phyloP scores from a whole-genome alignment of 1,284 basidiomycete genomes.

The Exsudoporus floridanus region DNA sequence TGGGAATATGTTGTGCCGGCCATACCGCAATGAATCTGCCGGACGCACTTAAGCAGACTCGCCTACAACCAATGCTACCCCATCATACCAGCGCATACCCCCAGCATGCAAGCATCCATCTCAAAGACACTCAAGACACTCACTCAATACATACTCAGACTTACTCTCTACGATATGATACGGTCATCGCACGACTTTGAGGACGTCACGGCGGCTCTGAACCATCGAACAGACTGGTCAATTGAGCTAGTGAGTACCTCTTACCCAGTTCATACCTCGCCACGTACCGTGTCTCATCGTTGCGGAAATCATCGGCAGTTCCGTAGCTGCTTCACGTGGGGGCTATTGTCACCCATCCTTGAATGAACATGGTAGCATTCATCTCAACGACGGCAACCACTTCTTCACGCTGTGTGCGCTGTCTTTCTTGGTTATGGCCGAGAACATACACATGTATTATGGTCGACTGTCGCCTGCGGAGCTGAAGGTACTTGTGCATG shows the following conservation, averaged over 20 bases:
- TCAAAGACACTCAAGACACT: background rate
- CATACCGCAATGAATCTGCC: too few relatives aligned
- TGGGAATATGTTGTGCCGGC: too few relatives aligned
- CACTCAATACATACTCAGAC: slow-evolving; percentile 2
- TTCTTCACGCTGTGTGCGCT: slow-evolving; percentile 15
- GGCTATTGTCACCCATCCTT: background rate
- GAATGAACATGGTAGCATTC: slow-evolving; percentile 15
- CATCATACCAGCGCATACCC: background rate
- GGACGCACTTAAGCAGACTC: too few relatives aligned
- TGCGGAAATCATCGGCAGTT: slow-evolving; percentile 13
- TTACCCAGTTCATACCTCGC: background rate
- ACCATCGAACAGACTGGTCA: slow-evolving; percentile 22
- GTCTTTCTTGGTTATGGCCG: slow-evolving; percentile 20
- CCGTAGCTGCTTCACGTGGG: slow-evolving; percentile 26
- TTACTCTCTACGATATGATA: slow-evolving; percentile 21
- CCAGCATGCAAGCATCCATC: slow-evolving; percentile 4
- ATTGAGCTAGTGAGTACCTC: slow-evolving; percentile 24
- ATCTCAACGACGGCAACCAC: slow-evolving; percentile 16
- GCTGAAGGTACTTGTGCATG: slow-evolving; percentile 27
- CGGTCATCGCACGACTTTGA: slow-evolving; percentile 18
- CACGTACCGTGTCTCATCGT: slow-evolving; percentile 4
- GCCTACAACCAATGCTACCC: background rate
- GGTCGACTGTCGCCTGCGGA: slow-evolving; percentile 22
- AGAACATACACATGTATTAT: slow-evolving; percentile 26
- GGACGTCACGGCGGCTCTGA: slow-evolving; percentile 21